Percentiles rank a stretch among this genome's conserved stretches.
These are phyloP conservation scores for Moesziomyces aphidis DNA, from an alignment of 1,284 basidiomycete species.

Conservation along the genomic window DNA sequence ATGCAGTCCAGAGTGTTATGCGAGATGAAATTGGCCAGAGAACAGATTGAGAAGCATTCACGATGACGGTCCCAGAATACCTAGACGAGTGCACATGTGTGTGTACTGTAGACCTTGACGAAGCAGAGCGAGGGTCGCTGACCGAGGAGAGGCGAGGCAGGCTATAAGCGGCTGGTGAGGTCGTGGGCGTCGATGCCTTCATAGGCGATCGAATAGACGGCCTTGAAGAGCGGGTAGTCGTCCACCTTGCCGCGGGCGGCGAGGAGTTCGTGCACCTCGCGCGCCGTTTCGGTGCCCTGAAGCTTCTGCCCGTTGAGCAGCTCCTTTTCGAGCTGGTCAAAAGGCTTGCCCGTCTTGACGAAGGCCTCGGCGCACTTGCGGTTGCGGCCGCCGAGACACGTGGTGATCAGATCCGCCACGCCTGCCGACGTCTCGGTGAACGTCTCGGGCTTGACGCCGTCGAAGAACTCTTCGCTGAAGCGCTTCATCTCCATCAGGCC, in stretches of 20 bases:
- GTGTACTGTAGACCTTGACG: neutral
- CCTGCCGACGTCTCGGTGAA: constrained; percentile 72
- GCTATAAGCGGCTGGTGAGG: constrained; percentile 66
- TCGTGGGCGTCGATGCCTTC: constrained; percentile 68
- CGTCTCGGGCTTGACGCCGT: constrained; percentile 71
- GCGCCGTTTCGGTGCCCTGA: constrained; percentile 72
- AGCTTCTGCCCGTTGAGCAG: constrained; percentile 74
- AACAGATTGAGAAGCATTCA: neutral
- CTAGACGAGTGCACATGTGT: neutral
- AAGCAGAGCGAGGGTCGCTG: neutral
- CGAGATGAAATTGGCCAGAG: neutral
- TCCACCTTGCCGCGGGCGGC: constrained; percentile 70
- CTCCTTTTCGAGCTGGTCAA: constrained; percentile 72
- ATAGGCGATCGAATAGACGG: constrained; percentile 68
- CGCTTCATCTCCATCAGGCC: constrained; percentile 69
- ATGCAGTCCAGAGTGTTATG: neutral
- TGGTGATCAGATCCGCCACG: constrained; percentile 74
- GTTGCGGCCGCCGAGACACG: constrained; percentile 73
- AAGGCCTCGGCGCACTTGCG: constrained; percentile 72
- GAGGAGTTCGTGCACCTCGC: constrained; percentile 72
- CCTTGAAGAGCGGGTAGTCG: constrained; percentile 73
- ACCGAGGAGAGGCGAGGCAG: neutral
- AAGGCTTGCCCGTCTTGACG: constrained; percentile 72
- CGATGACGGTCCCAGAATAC: neutral
- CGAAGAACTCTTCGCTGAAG: constrained; percentile 73